A percentile compares a stretch with the other conserved stretches of the same genome.
phyloP scores from a whole-genome alignment of 2,329 filamentous ascomycete species.

The Bipolaris gigantea region DNA sequence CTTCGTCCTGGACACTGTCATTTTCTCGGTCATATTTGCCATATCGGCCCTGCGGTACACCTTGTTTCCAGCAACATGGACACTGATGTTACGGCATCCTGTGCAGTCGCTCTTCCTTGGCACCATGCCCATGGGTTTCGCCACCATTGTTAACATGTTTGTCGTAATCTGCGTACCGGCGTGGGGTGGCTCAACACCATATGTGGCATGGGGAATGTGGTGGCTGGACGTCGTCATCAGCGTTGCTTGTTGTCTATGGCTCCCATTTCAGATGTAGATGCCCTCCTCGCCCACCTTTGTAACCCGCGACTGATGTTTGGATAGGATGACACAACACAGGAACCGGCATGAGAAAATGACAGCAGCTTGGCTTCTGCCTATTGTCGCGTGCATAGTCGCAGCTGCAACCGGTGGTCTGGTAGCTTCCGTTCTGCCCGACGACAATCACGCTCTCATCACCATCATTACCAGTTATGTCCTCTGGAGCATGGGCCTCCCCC shows the following conservation, averaged over 20 bases:
- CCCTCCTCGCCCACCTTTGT: not conserved
- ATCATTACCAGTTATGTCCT: conserved; percentile 66
- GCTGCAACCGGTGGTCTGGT: conserved; percentile 65
- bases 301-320: not conserved
- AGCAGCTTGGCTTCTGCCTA: conserved; percentile 65
- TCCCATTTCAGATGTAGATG: conserved; percentile 34
- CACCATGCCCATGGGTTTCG: conserved; percentile 68
- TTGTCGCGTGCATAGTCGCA: conserved; percentile 66
- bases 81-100: conserved; percentile 67
- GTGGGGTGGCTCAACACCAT: conserved; percentile 59
- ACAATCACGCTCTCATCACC: conserved; percentile 60
- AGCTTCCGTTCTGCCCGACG: conserved; percentile 59
- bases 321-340: conserved; percentile 34
- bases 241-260: conserved; percentile 44
- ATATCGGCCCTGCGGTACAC: conserved; percentile 63
- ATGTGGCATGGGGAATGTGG: conserved; percentile 53
- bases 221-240: conserved; percentile 52
- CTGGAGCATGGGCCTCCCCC: conserved; percentile 65
- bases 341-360: conserved; percentile 55
- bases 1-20: conserved; percentile 59
- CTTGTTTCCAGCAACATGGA: conserved; percentile 67
- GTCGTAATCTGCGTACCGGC: conserved; percentile 59
- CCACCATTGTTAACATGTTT: conserved; percentile 69
- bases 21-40: conserved; percentile 59
- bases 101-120: conserved; percentile 68